Evolutionary conservation across 1,284 basidiomycete species (phyloP).

Genomic region (Ceratobasidium sp.): DNA sequence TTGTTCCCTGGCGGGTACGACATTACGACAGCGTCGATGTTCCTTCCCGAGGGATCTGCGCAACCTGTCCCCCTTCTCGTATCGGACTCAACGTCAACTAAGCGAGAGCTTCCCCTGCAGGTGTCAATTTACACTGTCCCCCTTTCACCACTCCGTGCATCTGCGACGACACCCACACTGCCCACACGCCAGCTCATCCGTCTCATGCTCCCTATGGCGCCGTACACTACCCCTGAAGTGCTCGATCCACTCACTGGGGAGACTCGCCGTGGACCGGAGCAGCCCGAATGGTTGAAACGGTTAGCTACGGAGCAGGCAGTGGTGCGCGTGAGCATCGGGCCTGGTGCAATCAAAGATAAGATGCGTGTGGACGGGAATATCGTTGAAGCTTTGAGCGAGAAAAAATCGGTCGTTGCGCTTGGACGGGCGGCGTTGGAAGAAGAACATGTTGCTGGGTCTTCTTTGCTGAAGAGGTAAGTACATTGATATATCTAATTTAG

Average conservation of each 20-base stretch:
- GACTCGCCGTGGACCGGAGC: constrained; percentile 67
- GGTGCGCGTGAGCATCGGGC: constrained; percentile 68
- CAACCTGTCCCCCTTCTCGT: constrained; percentile 56
- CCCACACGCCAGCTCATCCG: constrained; percentile 76
- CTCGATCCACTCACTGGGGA: constrained; percentile 84
- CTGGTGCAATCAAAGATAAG: constrained; percentile 51
- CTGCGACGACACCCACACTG: constrained; percentile 43
- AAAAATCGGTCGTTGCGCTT: constrained; percentile 64
- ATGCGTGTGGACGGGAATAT: constrained; percentile 67
- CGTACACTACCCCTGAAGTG: constrained; percentile 64
- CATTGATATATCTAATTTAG: constrained; percentile 10
- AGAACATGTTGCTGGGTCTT: constrained; percentile 69
- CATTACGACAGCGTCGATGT: constrained; percentile 53
- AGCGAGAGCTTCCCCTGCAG: constrained; percentile 43
- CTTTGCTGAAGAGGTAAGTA: constrained; percentile 65
- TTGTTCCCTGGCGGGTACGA: constrained; percentile 77
- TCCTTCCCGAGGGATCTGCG: constrained; percentile 47
- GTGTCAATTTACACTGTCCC: constrained; percentile 67
- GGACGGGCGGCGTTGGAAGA: constrained; percentile 79
- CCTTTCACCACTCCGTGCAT: constrained; percentile 69
- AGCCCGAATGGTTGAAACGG: constrained; percentile 79
- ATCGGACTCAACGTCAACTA: constrained; percentile 47
- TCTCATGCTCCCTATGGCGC: constrained; percentile 82
- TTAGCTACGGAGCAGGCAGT: constrained; percentile 74
- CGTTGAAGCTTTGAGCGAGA: constrained; percentile 74